Base-by-base conservation (phyloP, 495 filamentous ascomycete genomes). In the Penicillium paradoxum region DNA sequence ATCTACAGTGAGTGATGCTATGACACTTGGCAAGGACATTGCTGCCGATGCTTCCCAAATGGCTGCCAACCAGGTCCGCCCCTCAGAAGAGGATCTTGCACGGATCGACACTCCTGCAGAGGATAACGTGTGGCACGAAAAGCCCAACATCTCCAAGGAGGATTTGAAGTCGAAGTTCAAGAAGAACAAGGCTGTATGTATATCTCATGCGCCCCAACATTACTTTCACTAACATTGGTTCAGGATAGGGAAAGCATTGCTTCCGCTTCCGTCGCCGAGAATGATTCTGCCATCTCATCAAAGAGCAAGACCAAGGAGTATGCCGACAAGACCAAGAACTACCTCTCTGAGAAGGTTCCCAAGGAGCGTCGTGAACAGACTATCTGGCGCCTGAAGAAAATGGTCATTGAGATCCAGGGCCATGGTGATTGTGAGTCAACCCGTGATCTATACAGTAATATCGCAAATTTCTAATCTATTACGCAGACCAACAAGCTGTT, bases 381-480 rank as follows among this genome's bases (percentile, higher is more conserved):
- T 21, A 83, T 97, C 60, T 97, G 84, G 80, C 88, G 93, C 42
- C 68, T 98, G 51, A 97, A 97, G 83, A 97, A 97, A 81, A 95
- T 98, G 89, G 73, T 98, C 22, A 79, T 96, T 49, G 93, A 98
- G 76, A 87, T 95, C 50, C 93, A 98, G 67, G 85, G 90, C 34
- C 93, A 96, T 64, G 82, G 84, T 45, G 93, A 97, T 56, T 98
- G 83, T 86, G 67, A 67, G 83, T 68, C 17, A 27, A 40, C 37
- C 10, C 2, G 25, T 27, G 19, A 43, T 10, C 7, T 10, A n/a
- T 51, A 14, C 18, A 21, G 45, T 14, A 25, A 5, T 11, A 27
- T 7, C 7, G 24, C 24, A 17, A 2, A n/a, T 53, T 24, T 18
- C 56, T 57, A 39, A 62, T 24, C 10, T 10, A 7, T 34, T 3